These are phyloP conservation scores for Erodium texanum DNA, from an alignment of 441 rosid genomes.

Conservation along the genomic window DNA sequence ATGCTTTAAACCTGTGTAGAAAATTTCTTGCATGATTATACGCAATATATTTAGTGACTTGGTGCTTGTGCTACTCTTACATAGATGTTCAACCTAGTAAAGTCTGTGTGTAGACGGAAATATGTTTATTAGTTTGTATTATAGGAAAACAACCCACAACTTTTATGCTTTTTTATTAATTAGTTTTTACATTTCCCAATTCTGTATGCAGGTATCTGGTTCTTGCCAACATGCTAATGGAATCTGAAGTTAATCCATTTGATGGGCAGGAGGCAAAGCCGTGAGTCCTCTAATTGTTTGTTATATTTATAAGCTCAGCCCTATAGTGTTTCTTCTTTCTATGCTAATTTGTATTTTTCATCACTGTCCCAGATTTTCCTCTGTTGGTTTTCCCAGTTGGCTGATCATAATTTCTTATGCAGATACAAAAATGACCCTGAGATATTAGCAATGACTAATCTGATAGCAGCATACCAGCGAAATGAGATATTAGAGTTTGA, in stretches of 20 bases:
- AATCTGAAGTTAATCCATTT: constrained; percentile 97
- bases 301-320: background rate
- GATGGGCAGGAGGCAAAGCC: constrained; percentile 99
- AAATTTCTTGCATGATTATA: background rate
- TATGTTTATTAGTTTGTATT: background rate
- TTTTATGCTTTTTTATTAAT: background rate
- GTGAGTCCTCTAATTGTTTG: constrained; percentile 41
- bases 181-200: background rate
- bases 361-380: background rate
- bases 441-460: constrained; percentile 97
- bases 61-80: background rate
- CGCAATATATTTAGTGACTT: background rate
- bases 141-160: background rate
- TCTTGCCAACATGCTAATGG: constrained; percentile 99
- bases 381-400: background rate
- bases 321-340: background rate
- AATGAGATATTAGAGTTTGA: constrained; percentile 95
- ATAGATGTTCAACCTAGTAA: constrained; percentile 4
- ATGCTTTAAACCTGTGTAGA: background rate
- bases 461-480: constrained; percentile 94
- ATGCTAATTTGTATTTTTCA: background rate
- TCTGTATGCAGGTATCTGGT: constrained; percentile 63
- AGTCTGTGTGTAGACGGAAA: background rate
- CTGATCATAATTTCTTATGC: constrained; percentile 15
- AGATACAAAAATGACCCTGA: constrained; percentile 98